A percentile compares a stretch with the other conserved stretches of the same genome.
Evolutionary conservation across 495 filamentous ascomycete genomes (phyloP).

Genomic region (Viridothelium virens): DNA sequence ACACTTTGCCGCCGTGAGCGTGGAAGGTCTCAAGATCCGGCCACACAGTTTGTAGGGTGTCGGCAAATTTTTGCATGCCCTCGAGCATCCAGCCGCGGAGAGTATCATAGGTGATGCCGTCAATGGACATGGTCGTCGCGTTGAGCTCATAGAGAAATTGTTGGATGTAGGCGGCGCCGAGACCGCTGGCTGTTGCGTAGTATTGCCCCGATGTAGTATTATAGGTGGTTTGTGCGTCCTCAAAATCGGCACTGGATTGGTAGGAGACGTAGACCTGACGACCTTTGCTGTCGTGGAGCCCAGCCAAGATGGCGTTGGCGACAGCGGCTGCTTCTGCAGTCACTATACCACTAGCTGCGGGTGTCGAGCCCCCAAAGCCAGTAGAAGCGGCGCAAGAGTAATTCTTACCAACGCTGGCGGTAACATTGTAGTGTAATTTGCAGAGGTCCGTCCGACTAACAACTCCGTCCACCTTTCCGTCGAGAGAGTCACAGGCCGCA

Average conservation of each 20-base stretch:
- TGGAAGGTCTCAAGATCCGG: constrained; percentile 42
- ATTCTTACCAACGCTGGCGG: not conserved
- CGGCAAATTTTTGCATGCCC: constrained; percentile 23
- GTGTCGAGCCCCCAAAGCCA: not conserved
- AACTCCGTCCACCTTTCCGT: constrained; percentile 47
- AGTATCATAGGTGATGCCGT: constrained; percentile 33
- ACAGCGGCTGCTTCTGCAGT: not conserved
- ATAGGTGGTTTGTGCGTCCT: constrained; percentile 40
- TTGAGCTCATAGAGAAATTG: constrained; percentile 36
- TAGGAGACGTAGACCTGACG: constrained; percentile 43
- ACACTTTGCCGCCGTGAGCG: constrained; percentile 44
- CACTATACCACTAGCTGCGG: not conserved
- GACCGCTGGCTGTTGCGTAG: constrained; percentile 31
- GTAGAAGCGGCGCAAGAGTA: not conserved
- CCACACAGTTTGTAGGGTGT: constrained; percentile 42
- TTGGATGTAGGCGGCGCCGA: constrained; percentile 39
- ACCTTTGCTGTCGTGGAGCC: constrained; percentile 41
- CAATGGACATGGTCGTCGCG: constrained; percentile 2
- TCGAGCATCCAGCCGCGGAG: constrained; percentile 41
- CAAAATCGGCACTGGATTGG: constrained; percentile 37
- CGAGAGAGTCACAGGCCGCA: constrained; percentile 45
- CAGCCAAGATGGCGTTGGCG: constrained; percentile 19
- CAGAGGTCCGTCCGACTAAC: constrained; percentile 36
- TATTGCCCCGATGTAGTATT: constrained; percentile 37
- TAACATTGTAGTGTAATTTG: not conserved